Evolutionary conservation across 1,284 basidiomycete genomes (phyloP), one percentile per base, ranked within the genome.

Genomic region (Hemileia vastatrix): DNA sequence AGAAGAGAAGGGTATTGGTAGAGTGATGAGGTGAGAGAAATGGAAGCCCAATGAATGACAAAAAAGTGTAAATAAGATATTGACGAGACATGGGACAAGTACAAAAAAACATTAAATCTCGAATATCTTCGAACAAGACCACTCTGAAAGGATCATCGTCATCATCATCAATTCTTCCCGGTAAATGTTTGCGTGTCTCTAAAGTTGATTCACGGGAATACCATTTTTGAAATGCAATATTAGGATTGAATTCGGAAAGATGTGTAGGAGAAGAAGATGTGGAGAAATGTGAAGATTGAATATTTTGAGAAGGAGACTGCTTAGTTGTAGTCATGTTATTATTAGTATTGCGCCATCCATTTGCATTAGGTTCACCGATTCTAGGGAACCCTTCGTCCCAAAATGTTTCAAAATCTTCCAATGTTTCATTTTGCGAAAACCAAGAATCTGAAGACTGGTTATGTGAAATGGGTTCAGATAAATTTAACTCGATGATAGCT

Each of bases 81-180:
- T 82, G 72, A 70, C 83, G 83, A 0, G 83, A 83, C 43, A 77
- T 77, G 2, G 75, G 68, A 2, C 81, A 80, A 8, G 77, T 78
- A 32, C 93, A 70, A 32, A 81, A 72, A 58, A 89, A 77, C 19
- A 96, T 80, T 52, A 91, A 79, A 1, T 83, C 76, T 9, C 82
- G 81, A 63, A 95, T 81, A 72, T 96, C 92, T 50, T 82, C 79
- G 74, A 92, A 90, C 13, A 96, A 77, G 21, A 94, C 80, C 1
- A 83, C 83, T 1, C 84, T 79, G 74, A 86, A 92, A 0, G 90
- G 90, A 74, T 93, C 90, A 27, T 80, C 79, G 27, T 83, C 81
- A 4, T 82, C 80, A 53, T 76, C 70, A 5, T 65, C 57, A 19
- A 62, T 51, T 48, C 33, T 27, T 43, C 55, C 49, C 23, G 13